Conservation (phyloP, 2,329 filamentous ascomycete species). For the Penicillium sp. region DNA sequence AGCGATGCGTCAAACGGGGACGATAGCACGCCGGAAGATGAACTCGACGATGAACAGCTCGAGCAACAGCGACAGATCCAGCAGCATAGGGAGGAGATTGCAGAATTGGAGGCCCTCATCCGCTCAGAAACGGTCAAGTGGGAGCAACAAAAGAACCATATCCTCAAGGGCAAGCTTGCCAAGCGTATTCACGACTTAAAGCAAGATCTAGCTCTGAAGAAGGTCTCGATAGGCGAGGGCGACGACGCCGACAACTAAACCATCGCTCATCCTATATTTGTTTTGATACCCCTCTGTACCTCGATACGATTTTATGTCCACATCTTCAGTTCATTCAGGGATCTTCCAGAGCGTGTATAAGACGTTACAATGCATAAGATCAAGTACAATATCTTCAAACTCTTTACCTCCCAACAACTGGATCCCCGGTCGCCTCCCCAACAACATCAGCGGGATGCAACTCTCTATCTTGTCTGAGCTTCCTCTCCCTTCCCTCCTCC, state of each 20-base stretch:
- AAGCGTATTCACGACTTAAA: slow-evolving; percentile 50
- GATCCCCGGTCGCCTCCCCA: slow-evolving; percentile 32
- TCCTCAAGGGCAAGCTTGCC: slow-evolving; percentile 49
- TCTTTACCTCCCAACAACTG: slow-evolving; percentile 32
- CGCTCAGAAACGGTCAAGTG: slow-evolving; percentile 44
- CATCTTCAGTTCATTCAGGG: not conserved
- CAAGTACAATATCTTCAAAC: not conserved
- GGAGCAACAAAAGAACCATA: slow-evolving; percentile 46
- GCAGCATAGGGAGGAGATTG: slow-evolving; percentile 51
- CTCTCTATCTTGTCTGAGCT: slow-evolving; percentile 33
- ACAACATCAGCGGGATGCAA: slow-evolving; percentile 37
- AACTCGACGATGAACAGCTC: slow-evolving; percentile 50
- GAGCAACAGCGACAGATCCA: slow-evolving; percentile 48
- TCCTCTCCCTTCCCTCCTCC: slow-evolving; percentile 32
- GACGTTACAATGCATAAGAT: not conserved
- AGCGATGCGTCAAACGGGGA: slow-evolving; percentile 45
- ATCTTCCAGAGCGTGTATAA: slow-evolving; percentile 8
- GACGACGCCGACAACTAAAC: slow-evolving; percentile 38
- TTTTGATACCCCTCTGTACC: slow-evolving; percentile 22
- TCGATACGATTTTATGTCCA: slow-evolving; percentile 7
- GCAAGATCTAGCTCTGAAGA: slow-evolving; percentile 50
- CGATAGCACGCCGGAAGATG: slow-evolving; percentile 42
- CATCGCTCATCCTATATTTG: slow-evolving; percentile 5
- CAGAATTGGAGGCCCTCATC: slow-evolving; percentile 47
- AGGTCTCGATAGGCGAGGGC: slow-evolving; percentile 46